Base-by-base conservation (phyloP, 2,329 filamentous ascomycete species). In the Botryotinia narcissicola region DNA sequence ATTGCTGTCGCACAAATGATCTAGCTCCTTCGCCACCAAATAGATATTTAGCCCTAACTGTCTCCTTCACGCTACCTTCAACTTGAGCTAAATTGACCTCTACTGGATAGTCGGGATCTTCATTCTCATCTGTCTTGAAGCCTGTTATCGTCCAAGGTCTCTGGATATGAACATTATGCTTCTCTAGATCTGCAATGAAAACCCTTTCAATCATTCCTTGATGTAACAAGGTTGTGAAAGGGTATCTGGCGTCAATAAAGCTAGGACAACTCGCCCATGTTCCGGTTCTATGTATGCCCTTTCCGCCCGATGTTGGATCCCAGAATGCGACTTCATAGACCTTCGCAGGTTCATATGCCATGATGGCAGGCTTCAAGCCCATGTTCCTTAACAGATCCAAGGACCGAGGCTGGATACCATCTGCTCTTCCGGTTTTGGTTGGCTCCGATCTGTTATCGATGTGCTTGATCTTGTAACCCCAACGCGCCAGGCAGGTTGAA, bases 381-480 rank as follows among this genome's bases (percentile, higher is more conserved):
- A 97, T 93, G 80, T 97, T 97, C 70, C 92, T 90, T 66, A 97
- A 86, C 25, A 97, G 88, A 78, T 97, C 94, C 37, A 97, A 86
- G 0, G 94, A 97, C 57, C 95, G 91, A 54, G 94, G 94, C 84
- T 97, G 94, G 73, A 98, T 97, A 75, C 94, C 94, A 83, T 97
- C 94, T 73, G 94, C 95, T 76, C 94, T 92, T 71, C 94, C 94
- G 32, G 94, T 97, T 3, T 89, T 85, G 20, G 94, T 97, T 25
- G 94, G 94, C 79, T 95, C 92, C 3, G 93, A 86, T 74, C 94
- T 88, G 83, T 97, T 97, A 84, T 97, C 95, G 80, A 97, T 94
- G 83, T 97, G 94, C 86, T 95, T 97, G 83, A 98, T 93, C 82
- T 90, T 94, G 86, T 97, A 98, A 32, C 95, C 95, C 93, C 94